Evolutionary conservation across 495 filamentous ascomycete species (phyloP).

Genomic region (Friedmanniomyces endolithicus): DNA sequence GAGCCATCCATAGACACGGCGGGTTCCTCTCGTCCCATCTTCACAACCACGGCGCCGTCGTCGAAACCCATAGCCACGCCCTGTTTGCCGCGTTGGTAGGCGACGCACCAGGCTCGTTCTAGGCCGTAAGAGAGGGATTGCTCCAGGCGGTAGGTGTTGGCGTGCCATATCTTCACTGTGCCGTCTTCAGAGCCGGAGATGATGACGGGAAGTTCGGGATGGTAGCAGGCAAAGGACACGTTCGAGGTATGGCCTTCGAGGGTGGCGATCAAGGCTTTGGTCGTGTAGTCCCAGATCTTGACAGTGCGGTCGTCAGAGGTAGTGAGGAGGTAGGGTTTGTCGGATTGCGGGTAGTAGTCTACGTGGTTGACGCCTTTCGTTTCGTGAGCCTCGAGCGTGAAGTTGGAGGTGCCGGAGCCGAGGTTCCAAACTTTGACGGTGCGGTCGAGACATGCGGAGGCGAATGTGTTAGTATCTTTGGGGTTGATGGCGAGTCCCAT

Average conservation of each 20-base stretch:
- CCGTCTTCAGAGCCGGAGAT: conserved; percentile 98
- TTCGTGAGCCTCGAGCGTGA: conserved; percentile 92
- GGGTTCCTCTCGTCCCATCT: conserved; percentile 93
- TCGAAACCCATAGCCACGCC: conserved; percentile 94
- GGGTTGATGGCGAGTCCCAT: conserved; percentile 99
- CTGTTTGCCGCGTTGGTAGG: conserved; percentile 86
- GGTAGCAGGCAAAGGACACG: conserved; percentile 97
- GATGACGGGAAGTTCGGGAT: conserved; percentile 92
- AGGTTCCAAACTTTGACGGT: conserved; percentile 98
- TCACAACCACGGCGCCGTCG: conserved; percentile 93
- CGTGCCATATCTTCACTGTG: conserved; percentile 97
- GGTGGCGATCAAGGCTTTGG: conserved; percentile 90
- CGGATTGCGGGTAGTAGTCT: conserved; percentile 91
- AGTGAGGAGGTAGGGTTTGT: conserved; percentile 94
- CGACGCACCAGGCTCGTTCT: conserved; percentile 94
- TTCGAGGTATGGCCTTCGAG: conserved; percentile 96
- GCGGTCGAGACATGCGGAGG: conserved; percentile 88
- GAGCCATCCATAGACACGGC: conserved; percentile 94
- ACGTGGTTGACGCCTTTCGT: conserved; percentile 97
- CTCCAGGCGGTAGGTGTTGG: conserved; percentile 88
- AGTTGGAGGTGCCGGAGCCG: conserved; percentile 79
- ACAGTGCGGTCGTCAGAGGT: conserved; percentile 70
- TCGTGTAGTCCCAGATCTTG: conserved; percentile 98
- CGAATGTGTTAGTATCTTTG: conserved; percentile 97
- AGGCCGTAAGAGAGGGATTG: conserved; percentile 91